Evolutionary conservation across 176 grass and related monocot genomes (phyloP).

Genomic region (Lolium rigidum): DNA sequence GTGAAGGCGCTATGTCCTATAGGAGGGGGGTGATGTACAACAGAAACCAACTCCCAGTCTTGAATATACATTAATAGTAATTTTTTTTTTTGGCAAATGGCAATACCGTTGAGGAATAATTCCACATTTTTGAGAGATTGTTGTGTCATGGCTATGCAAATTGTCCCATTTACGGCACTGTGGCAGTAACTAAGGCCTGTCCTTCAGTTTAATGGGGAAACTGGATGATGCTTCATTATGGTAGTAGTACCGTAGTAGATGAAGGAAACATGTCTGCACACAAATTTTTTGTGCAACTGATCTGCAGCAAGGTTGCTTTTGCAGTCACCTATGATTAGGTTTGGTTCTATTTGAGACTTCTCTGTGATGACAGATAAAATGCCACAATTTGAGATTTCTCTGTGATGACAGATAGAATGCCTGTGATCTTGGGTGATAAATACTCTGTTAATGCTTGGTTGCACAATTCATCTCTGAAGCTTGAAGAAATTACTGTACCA

Average conservation of each 20-base stretch:
- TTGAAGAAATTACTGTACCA: constrained; percentile 82
- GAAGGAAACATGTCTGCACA: neutral
- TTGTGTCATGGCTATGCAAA: neutral
- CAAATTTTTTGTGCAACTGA: neutral
- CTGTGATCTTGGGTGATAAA: constrained; percentile 72
- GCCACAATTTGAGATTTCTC: constrained; percentile 39
- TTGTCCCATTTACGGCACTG: neutral
- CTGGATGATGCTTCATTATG: neutral
- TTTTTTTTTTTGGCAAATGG: neutral
- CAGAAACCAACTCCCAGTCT: neutral
- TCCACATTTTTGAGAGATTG: constrained; percentile 1
- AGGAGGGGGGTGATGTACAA: neutral
- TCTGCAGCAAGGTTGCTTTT: neutral
- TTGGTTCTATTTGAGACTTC: constrained; percentile 25
- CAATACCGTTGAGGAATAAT: neutral
- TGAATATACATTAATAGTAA: neutral
- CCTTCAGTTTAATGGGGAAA: neutral
- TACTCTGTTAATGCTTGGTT: constrained; percentile 68
- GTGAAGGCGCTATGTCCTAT: neutral
- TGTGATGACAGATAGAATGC: constrained; percentile 84
- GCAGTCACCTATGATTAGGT: constrained; percentile 22
- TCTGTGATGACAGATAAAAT: constrained; percentile 70
- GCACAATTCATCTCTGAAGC: constrained; percentile 54
- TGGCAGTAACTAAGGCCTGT: neutral
- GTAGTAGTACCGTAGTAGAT: neutral